Percentiles rank a stretch among this genome's conserved stretches.
phyloP scores from a whole-genome alignment of 2,329 filamentous ascomycete species.

The Colletotrichum sp. region DNA sequence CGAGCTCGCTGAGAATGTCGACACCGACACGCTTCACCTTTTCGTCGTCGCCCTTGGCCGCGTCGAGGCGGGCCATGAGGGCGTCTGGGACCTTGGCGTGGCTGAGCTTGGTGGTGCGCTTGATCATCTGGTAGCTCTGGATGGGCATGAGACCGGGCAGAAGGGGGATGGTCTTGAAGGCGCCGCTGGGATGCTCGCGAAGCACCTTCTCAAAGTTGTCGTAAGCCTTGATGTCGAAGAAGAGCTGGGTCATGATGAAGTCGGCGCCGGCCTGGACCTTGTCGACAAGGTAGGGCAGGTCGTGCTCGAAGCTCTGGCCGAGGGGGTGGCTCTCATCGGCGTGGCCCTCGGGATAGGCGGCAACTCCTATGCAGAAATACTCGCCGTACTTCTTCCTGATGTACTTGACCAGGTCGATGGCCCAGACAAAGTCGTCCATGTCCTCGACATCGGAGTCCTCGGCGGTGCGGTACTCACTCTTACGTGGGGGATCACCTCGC shows the following conservation, averaged over 20 bases:
- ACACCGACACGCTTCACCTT: slow-evolving; percentile 81
- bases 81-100: slow-evolving; percentile 80
- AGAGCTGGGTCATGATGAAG: slow-evolving; percentile 98
- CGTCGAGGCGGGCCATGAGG: slow-evolving; percentile 73
- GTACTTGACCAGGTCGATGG: slow-evolving; percentile 86
- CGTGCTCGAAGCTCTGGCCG: slow-evolving; percentile 73
- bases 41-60: slow-evolving; percentile 80
- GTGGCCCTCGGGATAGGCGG: slow-evolving; percentile 94
- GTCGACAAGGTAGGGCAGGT: slow-evolving; percentile 87
- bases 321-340: slow-evolving; percentile 85
- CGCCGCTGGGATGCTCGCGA: slow-evolving; percentile 80
- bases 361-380: slow-evolving; percentile 96
- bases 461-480: slow-evolving; percentile 82
- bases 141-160: slow-evolving; percentile 97
- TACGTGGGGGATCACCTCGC: slow-evolving; percentile 87
- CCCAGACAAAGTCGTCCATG: slow-evolving; percentile 85
- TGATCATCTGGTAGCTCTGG: slow-evolving; percentile 95
- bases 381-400: slow-evolving; percentile 86
- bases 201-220: slow-evolving; percentile 78
- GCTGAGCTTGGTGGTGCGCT: slow-evolving; percentile 91
- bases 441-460: slow-evolving; percentile 62
- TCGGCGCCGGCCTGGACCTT: slow-evolving; percentile 92
- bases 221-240: slow-evolving; percentile 89
- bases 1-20: slow-evolving; percentile 82
- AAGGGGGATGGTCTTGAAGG: slow-evolving; percentile 86